Base-by-base conservation (phyloP, 257 asterid genomes). In the Solanum neorickii region DNA sequence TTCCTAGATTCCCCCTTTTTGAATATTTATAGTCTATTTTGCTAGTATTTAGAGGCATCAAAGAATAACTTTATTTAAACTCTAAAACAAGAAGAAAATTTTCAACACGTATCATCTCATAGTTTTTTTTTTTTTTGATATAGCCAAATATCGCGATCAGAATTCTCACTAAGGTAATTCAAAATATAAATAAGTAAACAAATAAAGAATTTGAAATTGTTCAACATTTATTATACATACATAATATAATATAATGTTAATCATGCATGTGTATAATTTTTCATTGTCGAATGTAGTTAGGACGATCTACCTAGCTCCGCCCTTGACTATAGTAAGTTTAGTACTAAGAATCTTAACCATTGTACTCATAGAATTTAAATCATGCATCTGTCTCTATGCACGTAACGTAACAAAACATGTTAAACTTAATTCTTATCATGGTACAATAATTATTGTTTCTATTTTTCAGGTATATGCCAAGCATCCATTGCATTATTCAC, bases 401-500 rank as follows among this genome's bases (percentile, higher is more conserved):
- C 25, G 5, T 56, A 56, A n/a, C 0, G 0, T 65, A 25, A 59
- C 66, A 59, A 59, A 56, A 18, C 12, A 20, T 3, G 2, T 56
- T 59, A 5, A 7, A 7, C n/a, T 56, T 10, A 6, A 52, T 52
- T 16, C 23, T 52, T 6, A 52, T 18, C 20, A 25, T 66, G 4
- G 6, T 3, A 52, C 62, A 52, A 52, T 52, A 52, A 52, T 52
- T 13, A 29, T 42, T 78, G 31, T 42, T 62, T 23, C 25, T 83
- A n/a, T 31, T 21, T 77, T 87, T 87, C 87, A 91, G 93, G 92
- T 60, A 31, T 90, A 60, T 91, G 92, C 72, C 92, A 90, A 88
- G 93, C 93, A 73, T 88, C 93, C 25, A 90, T 91, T 31, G 93
- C 93, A 83, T 89, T 91, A 37, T 91, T 91, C 90, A 89, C 93